These are phyloP conservation scores for Aspergillus quadricinctus DNA, from an alignment of 2,329 filamentous ascomycete species.

Conservation along the genomic window DNA sequence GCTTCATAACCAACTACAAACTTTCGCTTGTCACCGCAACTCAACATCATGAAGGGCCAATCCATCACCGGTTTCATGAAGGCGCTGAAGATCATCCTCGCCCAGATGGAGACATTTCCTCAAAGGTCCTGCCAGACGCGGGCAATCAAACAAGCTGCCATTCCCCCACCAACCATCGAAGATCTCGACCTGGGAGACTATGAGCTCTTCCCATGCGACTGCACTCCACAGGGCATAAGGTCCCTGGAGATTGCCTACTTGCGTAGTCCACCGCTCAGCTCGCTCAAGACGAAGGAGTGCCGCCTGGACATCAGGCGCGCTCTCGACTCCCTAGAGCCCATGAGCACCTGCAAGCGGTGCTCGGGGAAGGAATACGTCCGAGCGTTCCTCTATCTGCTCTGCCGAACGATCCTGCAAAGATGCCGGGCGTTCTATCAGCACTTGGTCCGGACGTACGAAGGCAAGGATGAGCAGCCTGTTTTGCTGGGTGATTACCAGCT, in stretches of 20 bases:
- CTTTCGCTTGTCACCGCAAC: background rate
- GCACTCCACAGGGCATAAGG: background rate
- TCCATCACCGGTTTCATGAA: background rate
- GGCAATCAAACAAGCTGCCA: background rate
- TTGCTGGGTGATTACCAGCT: background rate
- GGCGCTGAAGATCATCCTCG: background rate
- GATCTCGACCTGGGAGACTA: background rate
- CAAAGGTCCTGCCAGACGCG: background rate
- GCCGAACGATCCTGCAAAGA: background rate
- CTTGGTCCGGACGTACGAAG: background rate
- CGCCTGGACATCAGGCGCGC: background rate
- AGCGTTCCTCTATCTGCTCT: slow-evolving; percentile 1
- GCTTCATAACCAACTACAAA: background rate
- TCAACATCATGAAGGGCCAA: background rate
- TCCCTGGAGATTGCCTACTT: background rate
- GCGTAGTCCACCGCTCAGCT: background rate
- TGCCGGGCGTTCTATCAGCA: slow-evolving; percentile 3
- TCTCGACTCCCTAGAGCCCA: slow-evolving; percentile 1
- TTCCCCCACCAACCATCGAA: background rate
- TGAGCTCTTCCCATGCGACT: background rate
- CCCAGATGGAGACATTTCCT: background rate
- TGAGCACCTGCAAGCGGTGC: slow-evolving; percentile 6
- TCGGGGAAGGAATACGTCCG: background rate
- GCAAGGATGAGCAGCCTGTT: background rate
- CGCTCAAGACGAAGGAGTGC: slow-evolving; percentile 1